phyloP scores from a whole-genome alignment of 169 alveolate species.

The Theileria orientalis region DNA sequence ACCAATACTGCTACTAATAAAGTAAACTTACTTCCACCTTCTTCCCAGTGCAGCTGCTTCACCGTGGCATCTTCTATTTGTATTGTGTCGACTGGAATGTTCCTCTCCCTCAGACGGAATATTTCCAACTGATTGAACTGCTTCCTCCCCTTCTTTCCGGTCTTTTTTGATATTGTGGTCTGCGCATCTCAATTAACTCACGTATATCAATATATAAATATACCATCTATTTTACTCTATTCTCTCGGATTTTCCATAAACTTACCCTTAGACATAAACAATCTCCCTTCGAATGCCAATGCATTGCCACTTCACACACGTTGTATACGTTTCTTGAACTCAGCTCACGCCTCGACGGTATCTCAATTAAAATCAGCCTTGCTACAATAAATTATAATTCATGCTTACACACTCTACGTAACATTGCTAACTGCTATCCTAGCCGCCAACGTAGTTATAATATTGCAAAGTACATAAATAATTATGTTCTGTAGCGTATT shows the following conservation, averaged over 20 bases:
- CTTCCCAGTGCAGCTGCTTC: slow-evolving; percentile 86
- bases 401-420: slow-evolving; percentile 6
- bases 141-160: slow-evolving; percentile 85
- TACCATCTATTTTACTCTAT: too few species aligned
- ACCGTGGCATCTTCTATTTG: slow-evolving; percentile 86
- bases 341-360: slow-evolving; percentile 83
- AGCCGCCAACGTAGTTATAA: slow-evolving; percentile 17
- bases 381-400: slow-evolving; percentile 31
- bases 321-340: slow-evolving; percentile 86
- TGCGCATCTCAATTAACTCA: not conserved
- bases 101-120: slow-evolving; percentile 84
- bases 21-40: slow-evolving; percentile 39
- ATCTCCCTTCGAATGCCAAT: slow-evolving; percentile 89
- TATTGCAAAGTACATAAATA: too few species aligned
- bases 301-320: slow-evolving; percentile 82
- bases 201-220: too few species aligned
- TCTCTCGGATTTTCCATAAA: too few species aligned
- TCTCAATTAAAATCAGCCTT: slow-evolving; percentile 77
- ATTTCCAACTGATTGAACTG: slow-evolving; percentile 83
- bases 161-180: slow-evolving; percentile 82
- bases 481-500: slow-evolving; percentile 3
- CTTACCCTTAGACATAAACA: slow-evolving; percentile 80
- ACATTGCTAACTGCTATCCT: slow-evolving; percentile 7
- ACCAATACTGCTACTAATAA: too few species aligned
- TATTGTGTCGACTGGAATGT: slow-evolving; percentile 87